Base-by-base conservation (phyloP, 331 rosid genomes). In the Malus hybrid region DNA sequence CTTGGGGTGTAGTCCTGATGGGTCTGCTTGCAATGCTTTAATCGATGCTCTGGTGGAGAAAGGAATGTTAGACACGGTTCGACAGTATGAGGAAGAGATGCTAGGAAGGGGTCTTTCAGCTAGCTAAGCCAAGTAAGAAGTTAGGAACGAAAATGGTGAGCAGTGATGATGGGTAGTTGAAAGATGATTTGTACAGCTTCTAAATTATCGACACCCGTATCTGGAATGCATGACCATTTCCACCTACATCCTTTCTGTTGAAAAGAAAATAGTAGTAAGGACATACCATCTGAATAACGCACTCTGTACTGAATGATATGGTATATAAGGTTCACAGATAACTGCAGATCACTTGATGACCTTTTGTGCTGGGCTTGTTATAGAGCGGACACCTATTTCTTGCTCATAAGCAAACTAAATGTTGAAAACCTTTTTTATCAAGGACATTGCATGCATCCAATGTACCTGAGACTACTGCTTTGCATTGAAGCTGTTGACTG, bases 1-100 rank as follows among this genome's bases (percentile, higher is more conserved):
- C 86, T 88, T 53, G 97, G 96, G 97, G 10, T 92, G 92, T 71
- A 88, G 99, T 79, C 97, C 93, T 0, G 89, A 86, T 84, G 97
- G 83, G n/a, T 71, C 88, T 58, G 93, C 96, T 68, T 94, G 92
- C 83, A 90, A 94, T 81, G 96, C 92, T 60, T 52, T 94, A 70
- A 92, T 94, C 66, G 93, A 90, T 85, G 92, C 96, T 79, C 82
- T 94, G 55, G 83, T 90, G 39, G 97, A 87, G 24, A 94, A 94
- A 87, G 97, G 97, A 10, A 62, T 92, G 89, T 58, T 84, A 53
- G 91, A 86, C 78, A 55, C 66, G 90, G 97, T 93, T 46, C 85
- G 93, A 79, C 86, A 85, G 81, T 92, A 88, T 15, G 92, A 90
- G 9, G 96, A 90, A 75, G 97, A 92, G 88, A 92, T 94, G 97